These are phyloP conservation scores for Oidiodendron maius DNA, from an alignment of 495 filamentous ascomycete genomes.

Conservation along the genomic window DNA sequence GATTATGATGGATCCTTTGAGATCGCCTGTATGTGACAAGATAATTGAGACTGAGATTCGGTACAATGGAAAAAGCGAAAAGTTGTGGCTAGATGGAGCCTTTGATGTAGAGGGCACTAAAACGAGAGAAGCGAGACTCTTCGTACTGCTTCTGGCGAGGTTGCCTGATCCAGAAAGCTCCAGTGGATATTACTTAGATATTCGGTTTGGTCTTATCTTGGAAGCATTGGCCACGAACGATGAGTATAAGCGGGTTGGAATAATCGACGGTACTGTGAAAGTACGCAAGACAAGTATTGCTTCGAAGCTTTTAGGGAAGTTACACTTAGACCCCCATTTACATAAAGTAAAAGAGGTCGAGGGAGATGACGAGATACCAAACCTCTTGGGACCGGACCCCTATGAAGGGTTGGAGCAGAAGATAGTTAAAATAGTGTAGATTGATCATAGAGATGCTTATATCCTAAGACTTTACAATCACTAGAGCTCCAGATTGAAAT, in stretches of 20 bases:
- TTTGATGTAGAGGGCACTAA: neutral
- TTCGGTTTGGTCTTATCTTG: conserved; percentile 3
- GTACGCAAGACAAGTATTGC: neutral
- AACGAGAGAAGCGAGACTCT: neutral
- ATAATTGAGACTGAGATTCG: neutral
- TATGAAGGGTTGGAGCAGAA: neutral
- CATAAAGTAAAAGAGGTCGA: neutral
- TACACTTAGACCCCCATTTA: neutral
- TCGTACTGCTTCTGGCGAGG: neutral
- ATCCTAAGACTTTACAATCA: too few relatives aligned
- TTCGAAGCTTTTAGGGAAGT: neutral
- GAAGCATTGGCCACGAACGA: neutral
- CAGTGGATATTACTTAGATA: neutral
- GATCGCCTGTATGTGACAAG: neutral
- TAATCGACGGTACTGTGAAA: neutral
- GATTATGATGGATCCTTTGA: neutral
- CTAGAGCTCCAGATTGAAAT: too few relatives aligned
- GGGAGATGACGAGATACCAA: neutral
- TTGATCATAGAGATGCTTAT: too few relatives aligned
- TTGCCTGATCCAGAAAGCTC: neutral
- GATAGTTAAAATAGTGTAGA: neutral
- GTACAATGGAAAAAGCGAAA: neutral
- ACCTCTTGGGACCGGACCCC: neutral
- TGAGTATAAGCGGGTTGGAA: neutral
- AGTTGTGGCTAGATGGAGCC: neutral